Conservation (phyloP, 2,329 filamentous ascomycete species). For the Paraphoma chrysanthemicola region DNA sequence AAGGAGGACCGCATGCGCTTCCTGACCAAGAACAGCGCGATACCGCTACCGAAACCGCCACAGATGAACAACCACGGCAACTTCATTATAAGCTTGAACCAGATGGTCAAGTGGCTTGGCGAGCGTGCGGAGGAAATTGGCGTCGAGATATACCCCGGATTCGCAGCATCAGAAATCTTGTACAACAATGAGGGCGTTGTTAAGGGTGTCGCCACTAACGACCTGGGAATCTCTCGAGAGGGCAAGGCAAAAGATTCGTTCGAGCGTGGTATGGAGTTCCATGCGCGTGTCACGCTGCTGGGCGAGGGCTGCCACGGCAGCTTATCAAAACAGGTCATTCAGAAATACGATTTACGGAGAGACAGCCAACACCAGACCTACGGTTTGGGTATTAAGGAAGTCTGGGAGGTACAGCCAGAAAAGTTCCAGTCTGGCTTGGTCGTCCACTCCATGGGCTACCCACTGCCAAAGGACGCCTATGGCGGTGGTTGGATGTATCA, state of each 20-base stretch:
- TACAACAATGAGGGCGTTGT: constrained; percentile 88
- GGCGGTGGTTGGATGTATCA: constrained; percentile 99
- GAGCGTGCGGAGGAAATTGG: constrained; percentile 96
- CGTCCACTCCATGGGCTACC: constrained; percentile 91
- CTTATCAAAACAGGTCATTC: constrained; percentile 91
- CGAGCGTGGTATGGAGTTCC: constrained; percentile 98
- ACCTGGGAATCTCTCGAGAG: constrained; percentile 81
- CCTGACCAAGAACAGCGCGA: constrained; percentile 78
- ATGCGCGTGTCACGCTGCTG: constrained; percentile 88
- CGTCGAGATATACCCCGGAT: constrained; percentile 95
- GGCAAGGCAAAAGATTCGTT: constrained; percentile 89
- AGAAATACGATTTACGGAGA: constrained; percentile 87
- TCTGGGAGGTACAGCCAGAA: constrained; percentile 93
- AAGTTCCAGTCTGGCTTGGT: constrained; percentile 90
- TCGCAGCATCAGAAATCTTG: constrained; percentile 90
- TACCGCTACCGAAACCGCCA: constrained; percentile 86
- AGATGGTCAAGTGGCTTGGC: constrained; percentile 93
- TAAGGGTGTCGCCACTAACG: constrained; percentile 93
- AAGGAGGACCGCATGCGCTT: constrained; percentile 90
- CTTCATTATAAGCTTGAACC: constrained; percentile 94
- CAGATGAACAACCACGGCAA: constrained; percentile 99
- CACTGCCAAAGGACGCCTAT: constrained; percentile 85
- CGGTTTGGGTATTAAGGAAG: constrained; percentile 91
- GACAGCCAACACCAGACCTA: constrained; percentile 96
- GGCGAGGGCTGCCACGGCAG: constrained; percentile 96